Percentiles rank a stretch among this genome's conserved stretches.
phyloP scores from a whole-genome alignment of 345 rosid species.

The Raphanus raphanistrum region DNA sequence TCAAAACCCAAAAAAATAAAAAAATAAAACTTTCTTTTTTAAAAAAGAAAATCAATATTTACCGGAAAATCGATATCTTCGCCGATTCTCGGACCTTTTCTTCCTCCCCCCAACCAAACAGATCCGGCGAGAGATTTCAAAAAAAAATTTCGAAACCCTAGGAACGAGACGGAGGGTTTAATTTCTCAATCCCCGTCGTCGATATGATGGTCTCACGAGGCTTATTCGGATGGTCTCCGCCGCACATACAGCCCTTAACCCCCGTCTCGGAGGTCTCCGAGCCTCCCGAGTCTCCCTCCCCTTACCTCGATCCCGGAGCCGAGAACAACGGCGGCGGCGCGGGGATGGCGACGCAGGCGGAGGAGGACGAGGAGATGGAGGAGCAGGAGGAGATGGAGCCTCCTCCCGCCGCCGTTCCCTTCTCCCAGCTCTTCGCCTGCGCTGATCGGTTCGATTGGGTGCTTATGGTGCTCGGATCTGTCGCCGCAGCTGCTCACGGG shows the following conservation, averaged over 20 bases:
- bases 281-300: constrained; percentile 99
- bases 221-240: constrained; percentile 98
- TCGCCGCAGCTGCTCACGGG: constrained; percentile 97
- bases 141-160: background rate
- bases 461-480: constrained; percentile 85
- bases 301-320: constrained; percentile 70
- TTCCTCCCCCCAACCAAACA: constrained; percentile 43
- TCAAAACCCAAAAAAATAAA: background rate
- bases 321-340: constrained; percentile 68
- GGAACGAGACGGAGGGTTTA: constrained; percentile 23
- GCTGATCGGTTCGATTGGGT: constrained; percentile 92
- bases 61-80: constrained; percentile 28
- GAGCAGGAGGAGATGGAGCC: constrained; percentile 88
- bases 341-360: constrained; percentile 57
- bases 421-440: constrained; percentile 76
- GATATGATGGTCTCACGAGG: constrained; percentile 91
- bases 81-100: constrained; percentile 23
- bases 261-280: constrained; percentile 99
- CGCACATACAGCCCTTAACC: constrained; percentile 94
- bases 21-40: background rate
- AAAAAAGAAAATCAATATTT: background rate
- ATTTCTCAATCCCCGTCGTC: constrained; percentile 24
- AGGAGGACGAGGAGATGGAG: constrained; percentile 82
- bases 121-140: constrained; percentile 52
- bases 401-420: constrained; percentile 97